These are phyloP conservation scores for Laetiporus sulphureus DNA, from an alignment of 1,284 basidiomycete species.

Conservation along the genomic window DNA sequence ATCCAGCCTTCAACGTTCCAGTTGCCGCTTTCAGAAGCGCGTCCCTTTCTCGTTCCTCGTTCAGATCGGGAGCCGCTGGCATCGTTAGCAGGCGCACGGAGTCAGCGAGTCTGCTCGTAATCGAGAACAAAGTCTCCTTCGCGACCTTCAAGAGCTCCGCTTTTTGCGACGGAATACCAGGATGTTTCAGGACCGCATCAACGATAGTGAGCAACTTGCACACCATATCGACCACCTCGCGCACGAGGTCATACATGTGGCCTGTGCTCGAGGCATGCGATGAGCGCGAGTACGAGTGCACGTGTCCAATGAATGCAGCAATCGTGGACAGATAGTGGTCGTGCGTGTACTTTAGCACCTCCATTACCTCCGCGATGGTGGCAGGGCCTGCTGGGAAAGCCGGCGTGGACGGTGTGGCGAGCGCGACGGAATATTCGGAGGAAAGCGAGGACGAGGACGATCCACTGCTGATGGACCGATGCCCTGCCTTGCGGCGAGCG, in stretches of 20 bases:
- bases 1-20: constrained; percentile 77
- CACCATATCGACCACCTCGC: constrained; percentile 90
- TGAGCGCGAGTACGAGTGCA: constrained; percentile 85
- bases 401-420: constrained; percentile 36
- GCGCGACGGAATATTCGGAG: constrained; percentile 26
- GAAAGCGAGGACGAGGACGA: constrained; percentile 61
- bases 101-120: constrained; percentile 84
- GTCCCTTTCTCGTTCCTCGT: constrained; percentile 79
- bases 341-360: constrained; percentile 69
- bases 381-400: constrained; percentile 67
- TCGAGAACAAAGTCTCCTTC: constrained; percentile 80
- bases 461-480: constrained; percentile 55
- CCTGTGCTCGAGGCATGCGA: constrained; percentile 91
- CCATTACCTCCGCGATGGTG: constrained; percentile 58
- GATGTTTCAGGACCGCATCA: constrained; percentile 77
- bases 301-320: constrained; percentile 95
- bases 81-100: constrained; percentile 72
- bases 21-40: constrained; percentile 79
- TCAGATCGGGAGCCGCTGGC: constrained; percentile 41
- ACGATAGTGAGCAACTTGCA: constrained; percentile 90
- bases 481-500: constrained; percentile 33
- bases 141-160: constrained; percentile 58
- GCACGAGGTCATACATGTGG: constrained; percentile 89
- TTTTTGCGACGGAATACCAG: constrained; percentile 49
- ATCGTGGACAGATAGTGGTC: constrained; percentile 90